phyloP scores from a whole-genome alignment of 176 grass and related monocot genomes.

The Musa troglodytarum region DNA sequence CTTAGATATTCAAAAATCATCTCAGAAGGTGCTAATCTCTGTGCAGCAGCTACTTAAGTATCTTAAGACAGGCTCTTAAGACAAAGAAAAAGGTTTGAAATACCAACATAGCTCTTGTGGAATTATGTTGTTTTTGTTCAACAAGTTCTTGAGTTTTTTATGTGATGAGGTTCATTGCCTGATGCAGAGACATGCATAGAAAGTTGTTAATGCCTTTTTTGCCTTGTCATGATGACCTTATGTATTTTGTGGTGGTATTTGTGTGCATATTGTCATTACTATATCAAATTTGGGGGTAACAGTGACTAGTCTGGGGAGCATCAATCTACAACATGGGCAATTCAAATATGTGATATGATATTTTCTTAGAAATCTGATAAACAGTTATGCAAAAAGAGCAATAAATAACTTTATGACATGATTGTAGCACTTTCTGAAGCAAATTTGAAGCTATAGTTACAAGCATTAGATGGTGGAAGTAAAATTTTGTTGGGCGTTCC shows the following conservation, averaged over 20 bases:
- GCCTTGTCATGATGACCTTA: background rate
- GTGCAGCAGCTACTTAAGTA: slow-evolving; percentile 56
- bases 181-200: background rate
- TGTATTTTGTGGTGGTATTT: no score
- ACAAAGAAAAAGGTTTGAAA: slow-evolving; percentile 60
- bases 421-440: no score
- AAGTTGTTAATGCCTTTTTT: background rate
- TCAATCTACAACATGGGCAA: no score
- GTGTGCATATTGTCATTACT: no score
- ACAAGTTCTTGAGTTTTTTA: background rate
- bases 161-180: background rate
- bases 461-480: no score
- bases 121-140: background rate
- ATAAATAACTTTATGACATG: background rate
- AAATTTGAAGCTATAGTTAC: no score
- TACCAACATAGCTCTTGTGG: background rate
- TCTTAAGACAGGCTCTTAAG: slow-evolving; percentile 59
- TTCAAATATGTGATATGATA: no score
- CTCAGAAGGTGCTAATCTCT: slow-evolving; percentile 41
- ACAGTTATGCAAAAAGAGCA: background rate
- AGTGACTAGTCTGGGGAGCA: no score
- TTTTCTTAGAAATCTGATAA: background rate
- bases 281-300: no score
- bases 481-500: background rate
- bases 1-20: slow-evolving; percentile 67